phyloP scores from a whole-genome alignment of 2,329 filamentous ascomycete species.

The Aspergillus transmontanensis region DNA sequence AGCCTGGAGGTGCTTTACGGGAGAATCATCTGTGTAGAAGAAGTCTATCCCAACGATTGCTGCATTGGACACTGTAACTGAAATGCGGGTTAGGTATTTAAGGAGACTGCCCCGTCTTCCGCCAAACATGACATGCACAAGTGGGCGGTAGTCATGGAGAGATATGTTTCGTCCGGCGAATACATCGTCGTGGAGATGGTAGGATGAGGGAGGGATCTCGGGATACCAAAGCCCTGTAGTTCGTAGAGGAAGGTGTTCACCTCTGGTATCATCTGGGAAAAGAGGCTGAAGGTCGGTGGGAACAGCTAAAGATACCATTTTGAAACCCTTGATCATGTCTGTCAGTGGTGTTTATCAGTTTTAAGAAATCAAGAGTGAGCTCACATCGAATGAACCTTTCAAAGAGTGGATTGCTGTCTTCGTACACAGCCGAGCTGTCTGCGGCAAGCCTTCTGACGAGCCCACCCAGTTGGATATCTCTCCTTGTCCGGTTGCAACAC shows the following conservation, averaged over 20 bases:
- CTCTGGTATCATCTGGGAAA: constrained; percentile 9
- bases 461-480: constrained; percentile 20
- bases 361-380: background rate
- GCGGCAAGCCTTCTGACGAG: constrained; percentile 15
- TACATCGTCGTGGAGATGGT: constrained; percentile 14
- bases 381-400: constrained; percentile 22
- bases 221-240: constrained; percentile 26
- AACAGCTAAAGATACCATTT: constrained; percentile 22
- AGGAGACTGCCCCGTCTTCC: constrained; percentile 18
- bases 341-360: background rate
- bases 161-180: constrained; percentile 13
- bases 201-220: constrained; percentile 14
- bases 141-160: constrained; percentile 17
- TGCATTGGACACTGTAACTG: constrained; percentile 15
- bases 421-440: constrained; percentile 21
- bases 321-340: constrained; percentile 18
- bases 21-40: constrained; percentile 15
- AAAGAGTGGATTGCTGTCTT: constrained; percentile 19
- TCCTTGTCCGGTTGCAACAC: constrained; percentile 15
- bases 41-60: constrained; percentile 22
- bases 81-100: constrained; percentile 23
- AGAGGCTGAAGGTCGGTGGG: constrained; percentile 14
- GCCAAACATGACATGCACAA: constrained; percentile 24
- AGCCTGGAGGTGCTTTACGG: constrained; percentile 9
- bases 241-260: constrained; percentile 14